A percentile compares a stretch with the other conserved stretches of the same genome.
Conservation (phyloP, 202 grass and related monocot species). For the Hordeum pubiflorum region DNA sequence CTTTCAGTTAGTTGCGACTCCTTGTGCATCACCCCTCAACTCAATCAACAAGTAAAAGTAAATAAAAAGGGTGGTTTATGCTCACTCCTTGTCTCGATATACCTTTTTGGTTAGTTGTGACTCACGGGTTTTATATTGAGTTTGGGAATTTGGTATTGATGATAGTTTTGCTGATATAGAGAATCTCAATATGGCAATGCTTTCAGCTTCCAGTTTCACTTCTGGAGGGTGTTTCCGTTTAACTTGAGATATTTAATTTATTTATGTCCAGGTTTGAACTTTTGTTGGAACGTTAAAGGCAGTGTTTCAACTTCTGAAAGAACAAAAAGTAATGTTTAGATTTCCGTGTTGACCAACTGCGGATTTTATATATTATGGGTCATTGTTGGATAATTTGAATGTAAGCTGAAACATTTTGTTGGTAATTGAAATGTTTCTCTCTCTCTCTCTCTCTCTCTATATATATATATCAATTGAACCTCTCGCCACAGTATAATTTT, state of each 20-base stretch:
- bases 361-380: not conserved
- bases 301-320: not conserved
- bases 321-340: not conserved
- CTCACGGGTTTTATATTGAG: not conserved
- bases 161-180: not conserved
- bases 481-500: too few species aligned
- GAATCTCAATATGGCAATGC: not conserved
- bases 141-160: not conserved
- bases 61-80: not conserved
- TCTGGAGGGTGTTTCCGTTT: not conserved
- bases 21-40: not conserved
- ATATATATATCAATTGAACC: too few species aligned
- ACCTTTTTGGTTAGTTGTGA: not conserved
- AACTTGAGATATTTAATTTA: not conserved
- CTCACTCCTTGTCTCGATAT: not conserved
- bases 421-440: too few species aligned
- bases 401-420: not conserved
- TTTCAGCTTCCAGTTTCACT: constrained; percentile 8
- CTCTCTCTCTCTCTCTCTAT: too few species aligned
- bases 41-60: not conserved
- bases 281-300: not conserved
- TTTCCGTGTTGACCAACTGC: not conserved
- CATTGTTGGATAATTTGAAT: not conserved
- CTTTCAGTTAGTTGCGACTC: not conserved
- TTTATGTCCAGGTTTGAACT: not conserved